Evolutionary conservation across 805 yeast genomes (phyloP), one percentile per base, ranked within the genome.

Genomic region (Starmerella floris): DNA sequence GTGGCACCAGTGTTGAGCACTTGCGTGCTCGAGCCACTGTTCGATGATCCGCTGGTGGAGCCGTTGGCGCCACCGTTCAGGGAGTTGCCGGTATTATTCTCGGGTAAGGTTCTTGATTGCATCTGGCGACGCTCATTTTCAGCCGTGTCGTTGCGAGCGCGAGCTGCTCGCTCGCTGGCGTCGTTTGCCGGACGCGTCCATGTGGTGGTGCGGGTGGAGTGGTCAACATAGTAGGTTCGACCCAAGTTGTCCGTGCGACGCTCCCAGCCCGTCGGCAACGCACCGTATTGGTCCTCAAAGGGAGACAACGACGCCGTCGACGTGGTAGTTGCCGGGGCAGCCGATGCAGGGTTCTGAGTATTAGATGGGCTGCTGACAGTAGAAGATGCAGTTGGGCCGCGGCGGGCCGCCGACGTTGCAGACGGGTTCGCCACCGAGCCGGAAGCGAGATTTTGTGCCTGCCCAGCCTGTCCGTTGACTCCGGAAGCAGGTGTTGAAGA

Each of bases 181-280:
- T 80, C 88, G 27, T 60, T 52, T 3, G 91, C 77, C 25, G 99
- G 99, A 55, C 99, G 74, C 56, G 82, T 85, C 99, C 99, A 91
- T n/a, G 98, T 88, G 8, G 99, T 91, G 8, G 95, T 83, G 64
- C 96, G 77, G 19, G 95, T 83, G 62, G 88, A 85, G 65, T 91
- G 99, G 64, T 91, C 99, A 30, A 91, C 98, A 60, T 88, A 91
- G 64, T 91, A 91, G 1, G 97, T 88, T 58, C 99, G 76, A 23
- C 98, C 98, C 57, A 85, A 83, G 62, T 85, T 84, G 62, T 91
- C 99, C 1, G 97, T 87, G 64, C 98, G 75, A 55, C 98, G 77
- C 63, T 91, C 99, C 97, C 98, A 91, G 3, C 99, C 99, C 5
- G 95, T 84, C 3, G 98, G 99, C 52, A 91, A 70, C 58, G 95